Percentiles rank a stretch among this genome's conserved stretches.
phyloP scores from a whole-genome alignment of 257 asterid genomes.

The Schizonepeta tenuifolia region DNA sequence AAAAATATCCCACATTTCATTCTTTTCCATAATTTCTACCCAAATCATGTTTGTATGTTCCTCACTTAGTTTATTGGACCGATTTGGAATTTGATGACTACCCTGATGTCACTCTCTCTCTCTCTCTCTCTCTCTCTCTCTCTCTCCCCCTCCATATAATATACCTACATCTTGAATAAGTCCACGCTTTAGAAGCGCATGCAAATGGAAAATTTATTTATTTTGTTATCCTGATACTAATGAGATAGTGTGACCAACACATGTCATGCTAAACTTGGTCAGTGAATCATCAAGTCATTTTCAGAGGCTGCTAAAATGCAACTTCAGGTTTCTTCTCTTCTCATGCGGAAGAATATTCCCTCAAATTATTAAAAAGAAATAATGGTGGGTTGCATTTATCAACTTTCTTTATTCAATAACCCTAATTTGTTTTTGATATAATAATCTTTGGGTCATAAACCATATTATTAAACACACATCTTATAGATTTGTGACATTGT shows the following conservation, averaged over 20 bases:
- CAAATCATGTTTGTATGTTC: no score
- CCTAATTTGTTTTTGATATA: no score
- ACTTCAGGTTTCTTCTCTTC: slow-evolving; percentile 25
- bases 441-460: no score
- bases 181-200: slow-evolving; percentile 29
- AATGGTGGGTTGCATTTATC: no score
- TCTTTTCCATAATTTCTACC: no score
- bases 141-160: no score
- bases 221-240: not conserved
- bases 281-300: slow-evolving; percentile 21
- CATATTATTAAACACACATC: not conserved
- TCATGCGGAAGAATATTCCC: not conserved
- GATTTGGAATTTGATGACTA: not conserved
- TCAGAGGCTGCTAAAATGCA: no score
- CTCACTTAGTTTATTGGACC: not conserved
- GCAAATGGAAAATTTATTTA: slow-evolving; percentile 16
- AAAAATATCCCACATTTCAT: no score
- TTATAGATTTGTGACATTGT: not conserved
- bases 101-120: not conserved
- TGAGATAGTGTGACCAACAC: slow-evolving; percentile 33
- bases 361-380: not conserved
- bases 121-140: not conserved
- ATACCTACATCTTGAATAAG: not conserved
- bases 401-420: no score
- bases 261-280: slow-evolving; percentile 29